Conservation (phyloP, 2,329 filamentous ascomycete genomes). For the Sodiomyces alkalinus region DNA sequence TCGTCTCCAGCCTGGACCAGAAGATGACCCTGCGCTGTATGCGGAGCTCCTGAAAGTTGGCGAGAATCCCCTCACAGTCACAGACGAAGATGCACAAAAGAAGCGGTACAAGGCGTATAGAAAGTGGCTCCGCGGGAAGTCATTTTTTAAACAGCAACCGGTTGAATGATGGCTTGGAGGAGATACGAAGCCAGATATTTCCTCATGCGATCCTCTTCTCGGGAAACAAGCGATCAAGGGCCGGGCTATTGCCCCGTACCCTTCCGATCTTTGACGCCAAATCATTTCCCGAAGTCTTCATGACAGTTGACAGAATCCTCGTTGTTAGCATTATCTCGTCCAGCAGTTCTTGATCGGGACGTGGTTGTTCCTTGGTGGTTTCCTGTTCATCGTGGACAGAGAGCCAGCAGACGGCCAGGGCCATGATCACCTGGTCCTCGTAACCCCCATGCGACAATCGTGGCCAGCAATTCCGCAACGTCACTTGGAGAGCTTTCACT, state of each 20-base stretch:
- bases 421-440: conserved; percentile 47
- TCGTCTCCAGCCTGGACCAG: conserved; percentile 29
- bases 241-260: conserved; percentile 4
- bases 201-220: neutral
- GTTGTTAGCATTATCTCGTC: conserved; percentile 18
- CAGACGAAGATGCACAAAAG: conserved; percentile 72
- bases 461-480: conserved; percentile 54
- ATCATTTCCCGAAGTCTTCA: neutral
- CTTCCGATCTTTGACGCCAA: conserved; percentile 9
- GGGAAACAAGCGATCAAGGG: neutral
- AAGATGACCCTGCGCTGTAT: conserved; percentile 59
- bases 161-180: conserved; percentile 33
- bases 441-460: conserved; percentile 40
- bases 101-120: conserved; percentile 94
- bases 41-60: conserved; percentile 59
- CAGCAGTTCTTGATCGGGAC: conserved; percentile 13
- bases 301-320: conserved; percentile 16
- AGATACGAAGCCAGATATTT: neutral
- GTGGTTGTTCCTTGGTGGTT: conserved; percentile 5
- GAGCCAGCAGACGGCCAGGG: conserved; percentile 47
- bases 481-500: conserved; percentile 34
- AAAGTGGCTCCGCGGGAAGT: conserved; percentile 91
- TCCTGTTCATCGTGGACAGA: conserved; percentile 29
- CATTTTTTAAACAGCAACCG: conserved; percentile 83
- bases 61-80: conserved; percentile 76